Percentiles rank a stretch among this genome's conserved stretches.
phyloP scores from a whole-genome alignment of 73 alveolate genomes.

The Breviolum minutum region DNA sequence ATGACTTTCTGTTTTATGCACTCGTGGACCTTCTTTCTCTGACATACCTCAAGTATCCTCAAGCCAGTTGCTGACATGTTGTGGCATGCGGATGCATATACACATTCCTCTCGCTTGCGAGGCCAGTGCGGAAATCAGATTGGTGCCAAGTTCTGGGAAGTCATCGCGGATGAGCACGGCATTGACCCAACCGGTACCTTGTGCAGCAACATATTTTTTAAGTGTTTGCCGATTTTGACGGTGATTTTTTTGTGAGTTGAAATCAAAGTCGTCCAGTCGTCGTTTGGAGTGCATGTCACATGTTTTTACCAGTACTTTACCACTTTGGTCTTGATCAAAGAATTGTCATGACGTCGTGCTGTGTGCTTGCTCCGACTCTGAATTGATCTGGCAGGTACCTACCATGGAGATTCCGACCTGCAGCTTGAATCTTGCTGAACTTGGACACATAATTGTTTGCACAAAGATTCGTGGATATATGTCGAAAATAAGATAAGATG shows the following conservation, averaged over 20 bases:
- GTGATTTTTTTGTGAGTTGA: background rate
- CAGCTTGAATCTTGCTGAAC: slow-evolving; percentile 89
- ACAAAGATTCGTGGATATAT: too few species aligned
- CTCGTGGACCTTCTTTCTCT: slow-evolving; percentile 98
- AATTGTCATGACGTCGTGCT: background rate
- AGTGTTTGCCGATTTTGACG: background rate
- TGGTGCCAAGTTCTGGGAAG: slow-evolving; percentile 99
- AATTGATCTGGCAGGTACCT: slow-evolving; percentile 91
- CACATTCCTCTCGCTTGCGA: slow-evolving; percentile 97
- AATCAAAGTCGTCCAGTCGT: too few species aligned
- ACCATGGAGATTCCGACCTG: slow-evolving; percentile 96
- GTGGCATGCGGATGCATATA: slow-evolving; percentile 98
- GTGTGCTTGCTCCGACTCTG: background rate
- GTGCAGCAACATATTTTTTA: background rate
- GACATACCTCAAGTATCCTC: slow-evolving; percentile 72
- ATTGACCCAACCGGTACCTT: slow-evolving; percentile 98
- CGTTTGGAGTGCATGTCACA: background rate
- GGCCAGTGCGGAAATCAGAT: slow-evolving; percentile 99
- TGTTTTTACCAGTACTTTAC: background rate
- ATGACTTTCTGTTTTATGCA: slow-evolving; percentile 98
- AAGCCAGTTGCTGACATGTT: too few species aligned
- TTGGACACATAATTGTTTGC: too few species aligned
- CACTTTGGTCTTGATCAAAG: background rate
- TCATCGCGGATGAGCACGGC: slow-evolving; percentile 99
- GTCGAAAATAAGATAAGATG: too few species aligned